Percentiles rank a stretch among this genome's conserved stretches.
These are phyloP conservation scores for Allium cepa DNA, from an alignment of 106 monocot species.

Conservation along the genomic window DNA sequence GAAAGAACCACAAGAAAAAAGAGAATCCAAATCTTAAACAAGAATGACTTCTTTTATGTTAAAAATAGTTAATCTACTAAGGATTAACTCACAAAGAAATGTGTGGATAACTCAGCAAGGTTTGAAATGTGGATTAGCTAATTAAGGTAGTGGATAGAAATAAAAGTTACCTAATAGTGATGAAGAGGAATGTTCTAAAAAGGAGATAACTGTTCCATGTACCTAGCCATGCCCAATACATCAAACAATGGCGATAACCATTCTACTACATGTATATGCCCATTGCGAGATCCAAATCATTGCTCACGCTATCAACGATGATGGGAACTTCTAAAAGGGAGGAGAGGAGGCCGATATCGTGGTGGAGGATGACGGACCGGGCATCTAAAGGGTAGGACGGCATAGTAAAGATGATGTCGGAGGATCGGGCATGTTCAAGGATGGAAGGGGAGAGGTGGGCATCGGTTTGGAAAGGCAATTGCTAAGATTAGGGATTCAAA, in stretches of 20 bases:
- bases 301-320: constrained; percentile 18
- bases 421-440: constrained; percentile 13
- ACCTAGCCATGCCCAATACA: constrained; percentile 9
- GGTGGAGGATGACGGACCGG: constrained; percentile 19
- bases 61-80: no score
- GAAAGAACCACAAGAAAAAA: no score
- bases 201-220: no score
- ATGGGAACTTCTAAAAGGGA: background rate
- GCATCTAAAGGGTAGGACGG: constrained; percentile 33
- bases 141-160: no score
- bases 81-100: no score
- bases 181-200: no score
- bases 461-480: background rate
- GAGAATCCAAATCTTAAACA: no score
- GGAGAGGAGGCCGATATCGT: constrained; percentile 7
- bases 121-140: no score
- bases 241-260: constrained; percentile 28
- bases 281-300: constrained; percentile 22
- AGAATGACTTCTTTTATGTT: no score
- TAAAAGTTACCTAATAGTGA: no score
- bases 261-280: constrained; percentile 3
- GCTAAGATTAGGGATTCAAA: no score
- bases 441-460: constrained; percentile 24
- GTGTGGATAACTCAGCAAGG: no score
- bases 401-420: constrained; percentile 41